A percentile compares a stretch with the other conserved stretches of the same genome.
Conservation (phyloP, 2,329 filamentous ascomycete genomes). For the Bipolaris sorokiniana region DNA sequence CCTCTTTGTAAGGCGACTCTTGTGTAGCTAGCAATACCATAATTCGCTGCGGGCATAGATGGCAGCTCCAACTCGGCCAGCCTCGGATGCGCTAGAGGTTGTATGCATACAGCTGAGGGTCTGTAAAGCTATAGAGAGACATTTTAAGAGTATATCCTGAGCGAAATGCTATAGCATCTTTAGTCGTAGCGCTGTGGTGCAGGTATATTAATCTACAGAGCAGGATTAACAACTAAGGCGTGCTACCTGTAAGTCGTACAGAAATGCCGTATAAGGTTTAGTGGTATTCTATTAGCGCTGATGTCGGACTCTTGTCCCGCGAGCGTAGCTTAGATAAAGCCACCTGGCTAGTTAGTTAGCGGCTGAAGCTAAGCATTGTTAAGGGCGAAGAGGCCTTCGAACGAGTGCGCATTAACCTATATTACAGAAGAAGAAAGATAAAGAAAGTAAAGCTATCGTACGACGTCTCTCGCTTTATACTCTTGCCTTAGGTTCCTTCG, state of each 20-base stretch:
- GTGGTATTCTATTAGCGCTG: too few relatives aligned
- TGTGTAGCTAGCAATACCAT: neutral
- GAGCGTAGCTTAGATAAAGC: too few relatives aligned
- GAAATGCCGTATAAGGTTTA: too few relatives aligned
- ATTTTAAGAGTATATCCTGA: neutral
- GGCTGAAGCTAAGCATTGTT: too few relatives aligned
- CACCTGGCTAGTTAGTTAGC: too few relatives aligned
- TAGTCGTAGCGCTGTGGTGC: neutral
- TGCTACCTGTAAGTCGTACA: neutral
- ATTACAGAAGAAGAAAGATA: too few relatives aligned
- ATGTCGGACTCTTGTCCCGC: too few relatives aligned
- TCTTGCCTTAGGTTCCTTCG: too few relatives aligned
- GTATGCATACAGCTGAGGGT: neutral
- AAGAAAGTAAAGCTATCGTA: too few relatives aligned
- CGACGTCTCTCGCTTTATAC: too few relatives aligned
- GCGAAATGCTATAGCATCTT: neutral
- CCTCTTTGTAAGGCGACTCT: neutral
- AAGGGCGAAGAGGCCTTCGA: too few relatives aligned
- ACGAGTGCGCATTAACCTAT: too few relatives aligned
- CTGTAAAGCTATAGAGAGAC: neutral
- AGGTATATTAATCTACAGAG: neutral
- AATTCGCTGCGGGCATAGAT: neutral
- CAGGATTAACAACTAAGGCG: neutral
- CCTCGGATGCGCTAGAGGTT: neutral
- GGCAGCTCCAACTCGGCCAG: neutral